Percentiles rank a stretch among this genome's conserved stretches.
phyloP scores from a whole-genome alignment of 345 rosid species.

The Citrus cavaleriei region DNA sequence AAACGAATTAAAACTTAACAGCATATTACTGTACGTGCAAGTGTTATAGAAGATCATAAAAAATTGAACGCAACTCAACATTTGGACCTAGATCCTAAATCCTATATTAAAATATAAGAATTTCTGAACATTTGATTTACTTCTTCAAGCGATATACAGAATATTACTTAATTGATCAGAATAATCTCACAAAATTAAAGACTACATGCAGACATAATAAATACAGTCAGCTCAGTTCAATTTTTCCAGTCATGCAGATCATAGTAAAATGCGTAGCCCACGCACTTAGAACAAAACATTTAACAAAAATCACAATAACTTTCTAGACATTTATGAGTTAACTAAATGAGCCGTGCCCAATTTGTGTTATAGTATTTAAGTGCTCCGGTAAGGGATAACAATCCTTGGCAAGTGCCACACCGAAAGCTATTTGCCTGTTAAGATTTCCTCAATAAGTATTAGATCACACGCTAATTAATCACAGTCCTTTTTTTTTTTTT shows the following conservation, averaged over 20 bases:
- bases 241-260: neutral
- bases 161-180: too few relatives aligned
- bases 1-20: too few relatives aligned
- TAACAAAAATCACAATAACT: neutral
- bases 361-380: neutral
- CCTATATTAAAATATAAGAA: too few relatives aligned
- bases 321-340: neutral
- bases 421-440: neutral
- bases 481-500: neutral
- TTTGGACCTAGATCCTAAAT: too few relatives aligned
- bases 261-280: too few relatives aligned
- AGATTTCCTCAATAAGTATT: neutral
- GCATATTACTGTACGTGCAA: too few relatives aligned
- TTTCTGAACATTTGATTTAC: neutral
- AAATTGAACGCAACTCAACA: too few relatives aligned
- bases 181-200: too few relatives aligned
- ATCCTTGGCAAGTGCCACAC: neutral
- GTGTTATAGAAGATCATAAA: too few relatives aligned
- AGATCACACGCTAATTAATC: neutral
- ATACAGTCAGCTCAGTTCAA: neutral
- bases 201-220: neutral
- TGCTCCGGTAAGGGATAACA: neutral
- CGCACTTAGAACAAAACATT: neutral
- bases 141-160: neutral
- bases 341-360: neutral